Conservation (phyloP, 495 filamentous ascomycete species). For the Usnea hakonensis region DNA sequence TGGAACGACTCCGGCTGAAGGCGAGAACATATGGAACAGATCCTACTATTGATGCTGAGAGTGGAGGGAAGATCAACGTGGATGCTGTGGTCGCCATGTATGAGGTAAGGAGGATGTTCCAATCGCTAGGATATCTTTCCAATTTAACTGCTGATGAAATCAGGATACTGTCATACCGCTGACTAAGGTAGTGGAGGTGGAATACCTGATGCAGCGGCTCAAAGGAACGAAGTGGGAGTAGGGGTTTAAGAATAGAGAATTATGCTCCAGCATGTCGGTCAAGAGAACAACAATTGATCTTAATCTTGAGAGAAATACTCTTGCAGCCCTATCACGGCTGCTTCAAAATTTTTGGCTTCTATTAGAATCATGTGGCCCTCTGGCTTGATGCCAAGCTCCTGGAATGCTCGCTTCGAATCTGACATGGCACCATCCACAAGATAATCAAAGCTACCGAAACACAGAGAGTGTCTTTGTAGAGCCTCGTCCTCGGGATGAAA, state of each 20-base stretch:
- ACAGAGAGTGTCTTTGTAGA: constrained; percentile 62
- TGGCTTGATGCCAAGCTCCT: constrained; percentile 82
- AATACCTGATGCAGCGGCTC: constrained; percentile 93
- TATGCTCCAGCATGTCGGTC: not conserved
- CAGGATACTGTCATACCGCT: constrained; percentile 88
- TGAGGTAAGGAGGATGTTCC: constrained; percentile 43
- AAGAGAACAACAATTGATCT: not conserved
- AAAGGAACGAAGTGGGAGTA: constrained; percentile 59
- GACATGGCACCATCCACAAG: constrained; percentile 70
- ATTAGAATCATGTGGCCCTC: constrained; percentile 73
- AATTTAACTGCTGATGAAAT: constrained; percentile 21
- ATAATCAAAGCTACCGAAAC: constrained; percentile 61
- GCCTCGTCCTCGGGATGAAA: constrained; percentile 98
- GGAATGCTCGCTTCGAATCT: constrained; percentile 89
- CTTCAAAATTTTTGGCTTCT: constrained; percentile 58
- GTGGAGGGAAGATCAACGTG: constrained; percentile 71
- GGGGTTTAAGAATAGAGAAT: not conserved
- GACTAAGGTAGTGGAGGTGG: constrained; percentile 95
- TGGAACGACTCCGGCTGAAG: constrained; percentile 82
- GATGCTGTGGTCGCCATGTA: constrained; percentile 95
- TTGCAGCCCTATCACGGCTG: constrained; percentile 59
- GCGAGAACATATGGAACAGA: constrained; percentile 93
- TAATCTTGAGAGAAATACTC: constrained; percentile 52
- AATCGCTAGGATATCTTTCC: not conserved
- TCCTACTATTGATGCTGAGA: constrained; percentile 56